phyloP scores from a whole-genome alignment of 2,329 filamentous ascomycete genomes.

The Alternaria hordeiaustralica region DNA sequence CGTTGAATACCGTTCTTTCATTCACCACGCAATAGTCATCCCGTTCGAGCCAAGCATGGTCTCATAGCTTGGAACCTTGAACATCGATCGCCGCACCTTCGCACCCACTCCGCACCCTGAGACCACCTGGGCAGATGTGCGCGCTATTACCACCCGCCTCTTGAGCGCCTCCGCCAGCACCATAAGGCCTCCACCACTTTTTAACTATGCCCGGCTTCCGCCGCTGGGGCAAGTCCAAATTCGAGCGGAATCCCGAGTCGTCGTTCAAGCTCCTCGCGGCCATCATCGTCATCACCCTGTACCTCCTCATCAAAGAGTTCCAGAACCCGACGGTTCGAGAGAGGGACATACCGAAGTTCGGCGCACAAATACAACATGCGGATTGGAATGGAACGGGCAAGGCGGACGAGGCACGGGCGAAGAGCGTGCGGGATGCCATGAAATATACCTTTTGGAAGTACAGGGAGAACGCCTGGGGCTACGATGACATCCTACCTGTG shows the following conservation, averaged over 20 bases:
- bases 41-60: slow-evolving; percentile 1
- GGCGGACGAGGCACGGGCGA: slow-evolving; percentile 44
- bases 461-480: slow-evolving; percentile 49
- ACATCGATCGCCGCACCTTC: slow-evolving; percentile 16
- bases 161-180: slow-evolving; percentile 21
- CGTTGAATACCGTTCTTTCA: not conserved
- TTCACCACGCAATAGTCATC: not conserved
- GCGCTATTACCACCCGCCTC: slow-evolving; percentile 22
- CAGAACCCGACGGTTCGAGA: slow-evolving; percentile 37
- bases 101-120: slow-evolving; percentile 22
- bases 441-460: slow-evolving; percentile 51
- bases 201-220: slow-evolving; percentile 44
- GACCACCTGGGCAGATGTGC: slow-evolving; percentile 28
- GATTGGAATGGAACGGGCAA: slow-evolving; percentile 45
- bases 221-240: slow-evolving; percentile 47
- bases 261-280: slow-evolving; percentile 52
- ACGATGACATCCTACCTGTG: slow-evolving; percentile 50
- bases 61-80: slow-evolving; percentile 3
- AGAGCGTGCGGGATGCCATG: slow-evolving; percentile 48
- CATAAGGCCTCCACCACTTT: slow-evolving; percentile 10
- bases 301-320: slow-evolving; percentile 49
- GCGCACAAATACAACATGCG: slow-evolving; percentile 43
- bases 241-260: slow-evolving; percentile 49
- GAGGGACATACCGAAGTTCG: slow-evolving; percentile 15
- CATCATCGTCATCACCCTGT: slow-evolving; percentile 49